phyloP scores from a whole-genome alignment of 1,284 basidiomycete genomes.

The Pseudozyma sp. region DNA sequence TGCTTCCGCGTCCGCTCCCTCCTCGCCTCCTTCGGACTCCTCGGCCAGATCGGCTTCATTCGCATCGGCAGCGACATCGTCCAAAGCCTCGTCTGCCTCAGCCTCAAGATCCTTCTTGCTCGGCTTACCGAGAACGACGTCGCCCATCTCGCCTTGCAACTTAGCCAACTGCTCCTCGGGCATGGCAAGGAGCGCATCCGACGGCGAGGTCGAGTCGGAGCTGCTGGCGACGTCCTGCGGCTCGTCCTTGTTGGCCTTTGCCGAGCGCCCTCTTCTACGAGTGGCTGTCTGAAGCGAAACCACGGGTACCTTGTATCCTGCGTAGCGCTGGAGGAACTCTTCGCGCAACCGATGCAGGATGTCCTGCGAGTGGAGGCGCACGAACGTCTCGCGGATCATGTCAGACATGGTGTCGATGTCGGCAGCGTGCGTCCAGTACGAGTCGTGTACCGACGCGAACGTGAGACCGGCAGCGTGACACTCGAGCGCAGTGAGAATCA shows the following conservation, averaged over 20 bases:
- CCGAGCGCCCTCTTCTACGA: constrained; percentile 8
- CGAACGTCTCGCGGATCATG: constrained; percentile 91
- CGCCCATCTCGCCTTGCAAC: constrained; percentile 27
- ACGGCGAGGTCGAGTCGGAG: constrained; percentile 12
- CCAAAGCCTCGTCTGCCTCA: constrained; percentile 22
- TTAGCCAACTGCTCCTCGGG: constrained; percentile 42
- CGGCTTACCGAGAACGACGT: constrained; percentile 24
- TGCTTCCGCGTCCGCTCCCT: constrained; percentile 3
- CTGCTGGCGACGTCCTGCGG: constrained; percentile 5
- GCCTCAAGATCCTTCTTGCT: constrained; percentile 16
- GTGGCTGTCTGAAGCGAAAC: constrained; percentile 24
- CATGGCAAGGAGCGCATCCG: constrained; percentile 29
- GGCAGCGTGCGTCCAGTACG: constrained; percentile 96
- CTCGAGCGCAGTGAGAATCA: constrained; percentile 96
- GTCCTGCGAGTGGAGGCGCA: constrained; percentile 88
- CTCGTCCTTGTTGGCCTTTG: constrained; percentile 7
- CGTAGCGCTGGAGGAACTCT: constrained; percentile 68
- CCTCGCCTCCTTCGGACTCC: constrained; percentile 19
- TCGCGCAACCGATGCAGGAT: constrained; percentile 75
- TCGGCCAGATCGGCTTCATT: constrained; percentile 14
- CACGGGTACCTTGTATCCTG: constrained; percentile 57
- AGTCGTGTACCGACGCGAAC: constrained; percentile 97
- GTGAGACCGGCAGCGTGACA: constrained; percentile 72
- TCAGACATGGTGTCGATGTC: constrained; percentile 89
- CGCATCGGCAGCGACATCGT: constrained; percentile 14